phyloP scores from a whole-genome alignment of 805 yeast genomes.

The Starmera caribaea region DNA sequence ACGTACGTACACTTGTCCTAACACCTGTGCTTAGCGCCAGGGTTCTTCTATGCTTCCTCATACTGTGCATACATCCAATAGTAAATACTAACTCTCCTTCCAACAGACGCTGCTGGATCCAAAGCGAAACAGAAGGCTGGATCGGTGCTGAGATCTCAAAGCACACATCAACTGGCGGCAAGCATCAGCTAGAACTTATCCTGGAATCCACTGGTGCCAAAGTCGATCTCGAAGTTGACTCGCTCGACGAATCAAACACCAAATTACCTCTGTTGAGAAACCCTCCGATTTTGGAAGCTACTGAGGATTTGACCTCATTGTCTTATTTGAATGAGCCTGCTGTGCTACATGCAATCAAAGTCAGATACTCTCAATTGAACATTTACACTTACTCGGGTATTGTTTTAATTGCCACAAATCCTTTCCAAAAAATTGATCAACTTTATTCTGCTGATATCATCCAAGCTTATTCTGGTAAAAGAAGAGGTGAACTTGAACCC shows the following conservation, averaged over 20 bases:
- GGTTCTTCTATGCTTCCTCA: slow-evolving; percentile 1
- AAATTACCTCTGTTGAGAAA: slow-evolving; percentile 76
- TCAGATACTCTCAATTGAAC: slow-evolving; percentile 80
- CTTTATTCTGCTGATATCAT: slow-evolving; percentile 86
- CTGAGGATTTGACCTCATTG: slow-evolving; percentile 87
- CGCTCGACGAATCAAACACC: slow-evolving; percentile 20
- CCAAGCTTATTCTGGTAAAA: slow-evolving; percentile 88
- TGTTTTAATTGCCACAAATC: slow-evolving; percentile 92
- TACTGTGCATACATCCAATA: neutral
- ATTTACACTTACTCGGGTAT: slow-evolving; percentile 96
- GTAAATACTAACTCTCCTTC: slow-evolving; percentile 20
- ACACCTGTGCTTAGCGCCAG: neutral
- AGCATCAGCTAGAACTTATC: slow-evolving; percentile 39
- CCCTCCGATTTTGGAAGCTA: slow-evolving; percentile 86
- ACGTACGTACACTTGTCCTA: slow-evolving; percentile 31
- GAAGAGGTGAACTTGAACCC: slow-evolving; percentile 93
- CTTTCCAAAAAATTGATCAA: slow-evolving; percentile 88
- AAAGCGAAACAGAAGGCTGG: slow-evolving; percentile 64
- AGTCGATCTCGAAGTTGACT: slow-evolving; percentile 35
- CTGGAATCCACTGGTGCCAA: slow-evolving; percentile 41
- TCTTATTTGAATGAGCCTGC: slow-evolving; percentile 96
- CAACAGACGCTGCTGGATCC: slow-evolving; percentile 65
- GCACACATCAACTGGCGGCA: slow-evolving; percentile 30
- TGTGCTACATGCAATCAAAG: slow-evolving; percentile 84
- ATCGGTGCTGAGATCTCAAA: slow-evolving; percentile 54